Evolutionary conservation across 2,329 filamentous ascomycete genomes (phyloP), one percentile per base, ranked within the genome.

Genomic region (Chaetomiaceae sp.): DNA sequence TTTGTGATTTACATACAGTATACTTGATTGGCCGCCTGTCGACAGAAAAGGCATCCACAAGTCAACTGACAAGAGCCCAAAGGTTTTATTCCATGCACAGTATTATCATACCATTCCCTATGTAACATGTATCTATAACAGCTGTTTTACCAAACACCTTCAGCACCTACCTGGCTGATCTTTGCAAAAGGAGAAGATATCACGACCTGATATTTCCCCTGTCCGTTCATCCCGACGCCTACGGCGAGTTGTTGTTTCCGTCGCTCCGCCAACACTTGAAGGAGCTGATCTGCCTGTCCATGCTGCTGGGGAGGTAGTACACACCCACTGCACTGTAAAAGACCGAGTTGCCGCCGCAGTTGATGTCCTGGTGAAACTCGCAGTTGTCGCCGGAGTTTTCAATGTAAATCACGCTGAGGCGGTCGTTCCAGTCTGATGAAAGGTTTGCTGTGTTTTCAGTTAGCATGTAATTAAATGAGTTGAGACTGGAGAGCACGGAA

Each of bases 201-300:
- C n/a, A n/a, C n/a, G n/a, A n/a, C n/a, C n/a, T n/a, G n/a, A n/a
- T n/a, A n/a, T n/a, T n/a, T n/a, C n/a, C n/a, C n/a, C 25, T 27
- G 6, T 12, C 25, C 12, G 25, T 14, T 38, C 17, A 38, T 20
- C 35, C 35, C 9, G 9, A 19, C 35, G 35, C n/a, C 17, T n/a
- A 38, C 35, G 38, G 38, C 38, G 38, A 41, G 38, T 41, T 41
- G n/a, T 41, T 41, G 21, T 41, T 41, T 14, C 38, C 38, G 14
- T 41, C 20, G 8, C 38, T 27, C 3, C 38, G 21, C 38, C 20
- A 41, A 14, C 38, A 41, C 38, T 27, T 41, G 23, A 41, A 41
- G 14, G 13, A 17, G 21, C 38, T 41, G 38, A 27, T 16, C 21
- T 41, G 38, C 38, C 21, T 6, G 10, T 7, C 21, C 38, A 41